Evolutionary conservation across 176 grass and related monocot species (phyloP).

Genomic region (Juncus inflexus): DNA sequence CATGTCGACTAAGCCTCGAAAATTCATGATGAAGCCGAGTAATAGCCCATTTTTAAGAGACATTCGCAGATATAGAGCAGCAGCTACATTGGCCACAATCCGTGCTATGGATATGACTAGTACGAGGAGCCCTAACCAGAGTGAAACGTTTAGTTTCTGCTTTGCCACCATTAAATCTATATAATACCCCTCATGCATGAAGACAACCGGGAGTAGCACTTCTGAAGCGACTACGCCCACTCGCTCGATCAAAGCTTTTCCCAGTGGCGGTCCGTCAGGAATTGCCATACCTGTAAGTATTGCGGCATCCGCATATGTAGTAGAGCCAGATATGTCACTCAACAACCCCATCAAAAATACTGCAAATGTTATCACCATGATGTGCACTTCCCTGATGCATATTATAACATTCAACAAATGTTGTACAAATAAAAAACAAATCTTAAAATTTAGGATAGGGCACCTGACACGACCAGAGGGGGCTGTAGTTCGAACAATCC

Average conservation of each 20-base stretch:
- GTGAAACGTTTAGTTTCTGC: not conserved
- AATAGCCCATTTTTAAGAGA: conserved; percentile 7
- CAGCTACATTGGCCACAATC: not conserved
- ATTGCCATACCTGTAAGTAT: conserved; percentile 22
- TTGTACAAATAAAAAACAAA: too few species aligned
- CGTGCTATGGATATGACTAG: conserved; percentile 3
- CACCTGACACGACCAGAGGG: conserved; percentile 1
- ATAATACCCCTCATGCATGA: not conserved
- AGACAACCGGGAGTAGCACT: conserved; percentile 21
- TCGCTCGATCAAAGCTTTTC: conserved; percentile 5
- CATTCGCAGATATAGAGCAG: conserved; percentile 7
- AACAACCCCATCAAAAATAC: not conserved
- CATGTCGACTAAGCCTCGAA: conserved; percentile 28
- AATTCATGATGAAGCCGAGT: conserved; percentile 34
- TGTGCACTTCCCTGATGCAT: conserved; percentile 1
- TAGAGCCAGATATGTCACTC: conserved; percentile 14
- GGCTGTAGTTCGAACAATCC: conserved; percentile 25
- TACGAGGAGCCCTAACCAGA: conserved; percentile 15
- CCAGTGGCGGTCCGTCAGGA: conserved; percentile 25
- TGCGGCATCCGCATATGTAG: not conserved
- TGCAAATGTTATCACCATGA: conserved; percentile 1
- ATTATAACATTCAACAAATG: not conserved
- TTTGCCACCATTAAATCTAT: not conserved
- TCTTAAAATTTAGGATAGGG: too few species aligned
- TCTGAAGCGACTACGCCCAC: conserved; percentile 17